These are phyloP conservation scores for Podosphaera aphanis DNA, from an alignment of 2,329 filamentous ascomycete species.

Conservation along the genomic window DNA sequence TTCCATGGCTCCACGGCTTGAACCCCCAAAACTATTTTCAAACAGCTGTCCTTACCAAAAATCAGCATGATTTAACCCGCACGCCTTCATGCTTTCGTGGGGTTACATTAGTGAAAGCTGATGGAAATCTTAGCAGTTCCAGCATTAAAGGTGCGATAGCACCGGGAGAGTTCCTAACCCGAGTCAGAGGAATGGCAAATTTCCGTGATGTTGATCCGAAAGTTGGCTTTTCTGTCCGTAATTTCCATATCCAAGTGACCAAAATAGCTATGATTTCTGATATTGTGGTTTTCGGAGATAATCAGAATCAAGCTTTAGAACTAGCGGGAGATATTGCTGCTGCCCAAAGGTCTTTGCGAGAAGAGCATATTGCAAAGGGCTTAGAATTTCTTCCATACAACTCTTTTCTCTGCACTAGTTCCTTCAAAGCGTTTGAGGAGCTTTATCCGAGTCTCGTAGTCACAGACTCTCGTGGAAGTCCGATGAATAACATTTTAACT, in stretches of 20 bases:
- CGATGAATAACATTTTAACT: conserved; percentile 61
- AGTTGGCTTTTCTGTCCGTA: conserved; percentile 84
- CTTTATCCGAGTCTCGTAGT: conserved; percentile 48
- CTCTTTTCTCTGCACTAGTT: conserved; percentile 50
- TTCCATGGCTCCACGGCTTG: conserved; percentile 88
- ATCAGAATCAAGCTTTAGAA: conserved; percentile 34
- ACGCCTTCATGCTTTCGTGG: conserved; percentile 57
- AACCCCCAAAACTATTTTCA: conserved; percentile 78
- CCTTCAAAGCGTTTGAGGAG: conserved; percentile 50
- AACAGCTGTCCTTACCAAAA: conserved; percentile 65
- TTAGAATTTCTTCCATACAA: conserved; percentile 45
- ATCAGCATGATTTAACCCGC: conserved; percentile 44
- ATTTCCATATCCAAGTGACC: conserved; percentile 87
- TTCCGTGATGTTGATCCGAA: conserved; percentile 70
- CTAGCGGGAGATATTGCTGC: conserved; percentile 45
- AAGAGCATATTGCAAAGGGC: conserved; percentile 33
- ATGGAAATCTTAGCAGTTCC: conserved; percentile 48
- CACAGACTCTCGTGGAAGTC: conserved; percentile 43
- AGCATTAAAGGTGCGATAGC: conserved; percentile 73
- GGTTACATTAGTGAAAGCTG: conserved; percentile 71
- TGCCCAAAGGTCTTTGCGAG: conserved; percentile 56
- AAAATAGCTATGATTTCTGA: conserved; percentile 78
- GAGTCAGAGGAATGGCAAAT: conserved; percentile 18
- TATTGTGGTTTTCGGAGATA: conserved; percentile 74
- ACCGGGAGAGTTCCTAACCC: conserved; percentile 53